phyloP scores from a whole-genome alignment of 495 filamentous ascomycete species.

The Aspergillus nidulans region DNA sequence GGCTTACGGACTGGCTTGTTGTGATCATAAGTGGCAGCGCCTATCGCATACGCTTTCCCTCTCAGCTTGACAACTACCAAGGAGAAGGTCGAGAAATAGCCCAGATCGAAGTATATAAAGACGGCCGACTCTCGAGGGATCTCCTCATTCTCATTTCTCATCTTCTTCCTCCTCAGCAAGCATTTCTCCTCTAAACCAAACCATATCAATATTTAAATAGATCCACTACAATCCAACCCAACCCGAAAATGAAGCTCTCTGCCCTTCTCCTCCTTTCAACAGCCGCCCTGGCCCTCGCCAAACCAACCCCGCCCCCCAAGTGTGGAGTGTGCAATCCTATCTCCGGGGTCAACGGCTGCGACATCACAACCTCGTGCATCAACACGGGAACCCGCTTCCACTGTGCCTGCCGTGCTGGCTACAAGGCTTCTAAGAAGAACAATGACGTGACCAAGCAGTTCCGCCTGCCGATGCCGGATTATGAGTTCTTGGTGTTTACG shows the following conservation, averaged over 20 bases:
- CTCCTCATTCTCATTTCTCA: constrained; percentile 2
- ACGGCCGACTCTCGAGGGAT: neutral
- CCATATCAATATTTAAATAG: neutral
- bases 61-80: neutral
- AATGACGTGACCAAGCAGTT: constrained; percentile 33
- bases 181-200: neutral
- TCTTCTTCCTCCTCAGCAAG: neutral
- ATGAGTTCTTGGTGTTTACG: constrained; percentile 41
- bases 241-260: constrained; percentile 24
- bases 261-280: constrained; percentile 22
- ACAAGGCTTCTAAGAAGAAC: constrained; percentile 50
- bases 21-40: neutral
- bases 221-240: constrained; percentile 9
- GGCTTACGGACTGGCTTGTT: neutral
- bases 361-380: constrained; percentile 42
- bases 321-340: constrained; percentile 43
- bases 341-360: constrained; percentile 40
- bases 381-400: constrained; percentile 70
- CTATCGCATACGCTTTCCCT: neutral
- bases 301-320: constrained; percentile 15
- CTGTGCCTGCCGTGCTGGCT: constrained; percentile 65
- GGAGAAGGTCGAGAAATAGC: neutral
- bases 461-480: constrained; percentile 37
- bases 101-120: neutral
- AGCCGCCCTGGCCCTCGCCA: constrained; percentile 22